Conservation (phyloP, 2,329 filamentous ascomycete genomes). For the Talaromyces sp. region DNA sequence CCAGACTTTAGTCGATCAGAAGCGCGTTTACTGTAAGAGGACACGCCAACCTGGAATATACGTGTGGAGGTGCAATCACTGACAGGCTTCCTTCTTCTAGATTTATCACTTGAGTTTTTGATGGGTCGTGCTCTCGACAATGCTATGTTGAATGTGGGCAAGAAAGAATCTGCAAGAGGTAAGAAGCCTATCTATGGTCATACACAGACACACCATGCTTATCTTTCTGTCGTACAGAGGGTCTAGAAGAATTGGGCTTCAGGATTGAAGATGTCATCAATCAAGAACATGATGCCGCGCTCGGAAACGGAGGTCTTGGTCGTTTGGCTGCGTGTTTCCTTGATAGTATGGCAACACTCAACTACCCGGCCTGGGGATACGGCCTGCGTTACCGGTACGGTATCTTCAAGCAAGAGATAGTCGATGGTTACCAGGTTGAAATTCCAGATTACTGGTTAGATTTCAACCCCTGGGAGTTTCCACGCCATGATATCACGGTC, state of each 20-base stretch:
- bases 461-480: conserved; percentile 99
- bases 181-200: not conserved
- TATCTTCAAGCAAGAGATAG: conserved; percentile 99
- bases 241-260: conserved; percentile 85
- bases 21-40: conserved; percentile 77
- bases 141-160: conserved; percentile 91
- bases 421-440: conserved; percentile 96
- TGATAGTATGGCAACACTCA: conserved; percentile 88
- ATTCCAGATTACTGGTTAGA: conserved; percentile 99
- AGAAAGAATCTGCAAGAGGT: conserved; percentile 81
- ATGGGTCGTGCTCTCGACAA: conserved; percentile 97
- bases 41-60: not conserved
- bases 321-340: conserved; percentile 94
- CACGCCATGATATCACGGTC: conserved; percentile 88
- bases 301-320: conserved; percentile 93
- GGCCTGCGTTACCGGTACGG: conserved; percentile 91
- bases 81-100: conserved; percentile 29
- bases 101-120: conserved; percentile 92
- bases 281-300: conserved; percentile 92
- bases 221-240: conserved; percentile 51
- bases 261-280: conserved; percentile 91
- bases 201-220: not conserved
- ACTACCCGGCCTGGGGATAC: conserved; percentile 97
- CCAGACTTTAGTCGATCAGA: conserved; percentile 84
- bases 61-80: not conserved